A percentile compares a stretch with the other conserved stretches of the same genome.
These are phyloP conservation scores for Sisymbrium altissimum DNA, from an alignment of 345 rosid genomes.

Conservation along the genomic window DNA sequence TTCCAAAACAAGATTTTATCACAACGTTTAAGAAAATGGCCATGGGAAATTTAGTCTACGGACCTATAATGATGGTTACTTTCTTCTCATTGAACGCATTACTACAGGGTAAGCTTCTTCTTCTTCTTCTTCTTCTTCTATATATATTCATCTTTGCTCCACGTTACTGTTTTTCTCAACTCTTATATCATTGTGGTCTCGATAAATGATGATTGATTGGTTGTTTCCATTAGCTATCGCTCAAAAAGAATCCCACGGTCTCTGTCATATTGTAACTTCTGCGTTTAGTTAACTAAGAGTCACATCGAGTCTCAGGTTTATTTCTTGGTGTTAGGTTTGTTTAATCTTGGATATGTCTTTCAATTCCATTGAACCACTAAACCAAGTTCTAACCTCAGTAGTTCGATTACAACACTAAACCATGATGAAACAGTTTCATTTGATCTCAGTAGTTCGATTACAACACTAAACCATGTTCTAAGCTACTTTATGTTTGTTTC, in stretches of 20 bases:
- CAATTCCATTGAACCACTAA: neutral
- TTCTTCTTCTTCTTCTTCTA: neutral
- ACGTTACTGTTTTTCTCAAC: neutral
- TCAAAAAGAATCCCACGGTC: neutral
- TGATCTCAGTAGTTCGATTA: neutral
- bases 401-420: too few species aligned
- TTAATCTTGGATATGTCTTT: neutral
- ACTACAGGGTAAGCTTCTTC: slow-evolving; percentile 54
- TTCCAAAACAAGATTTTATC: slow-evolving; percentile 64
- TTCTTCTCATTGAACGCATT: slow-evolving; percentile 72
- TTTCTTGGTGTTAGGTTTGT: neutral
- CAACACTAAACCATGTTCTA: neutral
- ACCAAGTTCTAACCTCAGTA: too few species aligned
- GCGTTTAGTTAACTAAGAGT: neutral
- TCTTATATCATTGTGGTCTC: neutral
- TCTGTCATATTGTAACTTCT: neutral
- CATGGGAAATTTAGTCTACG: slow-evolving; percentile 70
- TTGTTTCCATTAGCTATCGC: neutral
- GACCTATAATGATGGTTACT: slow-evolving; percentile 68
- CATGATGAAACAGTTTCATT: neutral
- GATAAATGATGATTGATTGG: neutral
- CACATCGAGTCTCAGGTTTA: neutral
- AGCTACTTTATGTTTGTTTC: slow-evolving; percentile 12
- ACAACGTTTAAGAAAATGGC: slow-evolving; percentile 77
- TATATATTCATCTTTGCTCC: neutral